These are phyloP conservation scores for Byssothecium circinans DNA, from an alignment of 2,329 filamentous ascomycete species.

Conservation along the genomic window DNA sequence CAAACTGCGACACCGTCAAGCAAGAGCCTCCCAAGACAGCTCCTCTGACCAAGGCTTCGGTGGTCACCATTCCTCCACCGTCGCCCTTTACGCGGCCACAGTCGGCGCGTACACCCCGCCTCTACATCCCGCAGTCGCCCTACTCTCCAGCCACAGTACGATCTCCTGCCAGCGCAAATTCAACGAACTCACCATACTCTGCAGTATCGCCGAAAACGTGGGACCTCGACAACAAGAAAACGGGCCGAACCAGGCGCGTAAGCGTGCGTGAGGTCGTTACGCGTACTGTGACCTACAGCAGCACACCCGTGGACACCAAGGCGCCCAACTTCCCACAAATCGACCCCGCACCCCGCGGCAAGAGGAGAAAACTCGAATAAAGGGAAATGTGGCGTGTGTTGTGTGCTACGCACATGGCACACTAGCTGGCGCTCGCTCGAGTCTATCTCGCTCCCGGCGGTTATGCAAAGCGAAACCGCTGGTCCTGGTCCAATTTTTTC, in stretches of 20 bases:
- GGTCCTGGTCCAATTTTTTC: background rate
- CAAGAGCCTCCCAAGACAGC: constrained; percentile 46
- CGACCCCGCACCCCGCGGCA: constrained; percentile 87
- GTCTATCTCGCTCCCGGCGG: background rate
- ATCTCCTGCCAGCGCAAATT: constrained; percentile 67
- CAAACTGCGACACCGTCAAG: constrained; percentile 37
- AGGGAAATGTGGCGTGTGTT: background rate
- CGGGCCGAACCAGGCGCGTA: constrained; percentile 60
- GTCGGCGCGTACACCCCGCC: constrained; percentile 61
- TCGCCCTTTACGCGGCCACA: constrained; percentile 65
- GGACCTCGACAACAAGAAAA: constrained; percentile 68
- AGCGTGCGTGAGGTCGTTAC: constrained; percentile 88
- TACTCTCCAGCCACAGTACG: constrained; percentile 63
- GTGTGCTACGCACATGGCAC: background rate
- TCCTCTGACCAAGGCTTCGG: constrained; percentile 49
- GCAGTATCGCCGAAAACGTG: constrained; percentile 77
- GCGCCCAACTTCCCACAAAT: constrained; percentile 60
- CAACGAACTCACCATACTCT: constrained; percentile 70
- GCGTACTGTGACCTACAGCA: constrained; percentile 88
- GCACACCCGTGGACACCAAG: constrained; percentile 47
- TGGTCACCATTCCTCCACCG: constrained; percentile 62
- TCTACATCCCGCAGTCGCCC: constrained; percentile 78
- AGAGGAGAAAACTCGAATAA: constrained; percentile 75
- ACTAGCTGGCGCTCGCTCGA: background rate
- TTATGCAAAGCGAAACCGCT: background rate